Evolutionary conservation across 805 yeast species (phyloP), one percentile per base, ranked within the genome.

Genomic region (Jamesozyma gamospora): DNA sequence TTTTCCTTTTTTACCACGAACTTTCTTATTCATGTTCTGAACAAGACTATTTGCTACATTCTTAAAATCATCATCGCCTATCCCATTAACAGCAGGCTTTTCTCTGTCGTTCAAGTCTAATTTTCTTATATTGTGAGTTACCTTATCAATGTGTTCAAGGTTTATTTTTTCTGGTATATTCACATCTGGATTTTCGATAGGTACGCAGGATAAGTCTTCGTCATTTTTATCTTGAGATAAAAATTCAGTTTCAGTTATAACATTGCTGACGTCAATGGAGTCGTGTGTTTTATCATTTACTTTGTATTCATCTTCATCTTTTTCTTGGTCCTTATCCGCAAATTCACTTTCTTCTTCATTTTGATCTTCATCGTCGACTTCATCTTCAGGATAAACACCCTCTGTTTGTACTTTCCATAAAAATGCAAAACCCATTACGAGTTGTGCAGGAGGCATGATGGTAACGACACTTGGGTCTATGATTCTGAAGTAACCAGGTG

Each of bases 351-450:
- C 47, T 12, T 32, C 46, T 29, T 36, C 46, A 16, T 25, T 35
- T 16, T 14, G 35, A 13, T 32, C 46, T 3, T 27, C 43, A 10
- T 28, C 35, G n/a, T 37, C 40, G 9, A 44, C 46, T 3, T 27
- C 43, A 10, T 28, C 35, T 14, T 37, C 40, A 11, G 45, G 39
- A 13, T 36, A 43, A 13, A 34, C 39, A 2, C 39, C 41, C 15
- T 50, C 54, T 36, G 72, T 77, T 43, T 81, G 81, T 1, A 76
- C 67, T 42, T 79, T 64, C 82, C 94, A 85, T 41, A 84, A 52
- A 39, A 92, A 70, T 0, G 83, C 96, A 49, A 88, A 69, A 0
- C 98, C 98, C 92, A 92, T 82, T 1, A 79, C 86, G 51, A 88
- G 58, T 49, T 80, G 94, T n/a, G 80, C 71, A 4, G 96, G 85